Conservation (phyloP, 2,329 filamentous ascomycete genomes). For the Escovopsis sp. region DNA sequence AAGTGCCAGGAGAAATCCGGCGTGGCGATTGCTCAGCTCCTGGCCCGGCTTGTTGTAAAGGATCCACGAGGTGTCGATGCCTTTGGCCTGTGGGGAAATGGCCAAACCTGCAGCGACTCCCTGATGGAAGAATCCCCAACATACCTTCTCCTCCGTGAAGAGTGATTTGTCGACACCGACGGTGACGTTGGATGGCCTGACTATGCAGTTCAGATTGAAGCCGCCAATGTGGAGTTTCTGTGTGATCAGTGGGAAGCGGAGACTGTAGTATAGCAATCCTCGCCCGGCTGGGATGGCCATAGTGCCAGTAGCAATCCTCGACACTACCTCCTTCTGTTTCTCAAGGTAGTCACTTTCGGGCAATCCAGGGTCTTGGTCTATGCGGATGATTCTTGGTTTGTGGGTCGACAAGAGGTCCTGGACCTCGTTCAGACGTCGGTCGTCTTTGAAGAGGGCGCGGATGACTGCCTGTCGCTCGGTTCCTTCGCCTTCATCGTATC, state of each 20-base stretch:
- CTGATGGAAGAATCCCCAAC: slow-evolving; percentile 97
- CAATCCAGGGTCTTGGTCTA: slow-evolving; percentile 61
- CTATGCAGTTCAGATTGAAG: slow-evolving; percentile 81
- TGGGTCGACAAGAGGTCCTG: slow-evolving; percentile 73
- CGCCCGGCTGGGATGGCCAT: slow-evolving; percentile 79
- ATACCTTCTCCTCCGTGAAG: slow-evolving; percentile 91
- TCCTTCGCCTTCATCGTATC: slow-evolving; percentile 66
- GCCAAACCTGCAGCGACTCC: slow-evolving; percentile 86
- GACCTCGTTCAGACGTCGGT: slow-evolving; percentile 78
- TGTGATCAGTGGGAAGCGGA: slow-evolving; percentile 75
- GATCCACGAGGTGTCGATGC: slow-evolving; percentile 98
- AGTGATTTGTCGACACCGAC: slow-evolving; percentile 80
- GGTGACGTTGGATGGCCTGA: slow-evolving; percentile 83
- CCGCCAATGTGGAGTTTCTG: slow-evolving; percentile 82
- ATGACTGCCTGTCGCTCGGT: slow-evolving; percentile 74
- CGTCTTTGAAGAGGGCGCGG: slow-evolving; percentile 76
- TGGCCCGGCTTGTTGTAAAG: slow-evolving; percentile 84
- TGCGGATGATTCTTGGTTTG: slow-evolving; percentile 63
- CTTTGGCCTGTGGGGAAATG: slow-evolving; percentile 77
- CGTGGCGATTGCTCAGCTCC: slow-evolving; percentile 90
- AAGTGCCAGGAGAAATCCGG: slow-evolving; percentile 79
- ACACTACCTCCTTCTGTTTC: slow-evolving; percentile 79
- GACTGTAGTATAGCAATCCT: slow-evolving; percentile 75
- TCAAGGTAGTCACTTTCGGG: slow-evolving; percentile 79
- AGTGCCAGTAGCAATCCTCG: slow-evolving; percentile 73